These are phyloP conservation scores for Globisporangium iwayamae DNA, from an alignment of 352 stramenopile species.

Conservation along the genomic window DNA sequence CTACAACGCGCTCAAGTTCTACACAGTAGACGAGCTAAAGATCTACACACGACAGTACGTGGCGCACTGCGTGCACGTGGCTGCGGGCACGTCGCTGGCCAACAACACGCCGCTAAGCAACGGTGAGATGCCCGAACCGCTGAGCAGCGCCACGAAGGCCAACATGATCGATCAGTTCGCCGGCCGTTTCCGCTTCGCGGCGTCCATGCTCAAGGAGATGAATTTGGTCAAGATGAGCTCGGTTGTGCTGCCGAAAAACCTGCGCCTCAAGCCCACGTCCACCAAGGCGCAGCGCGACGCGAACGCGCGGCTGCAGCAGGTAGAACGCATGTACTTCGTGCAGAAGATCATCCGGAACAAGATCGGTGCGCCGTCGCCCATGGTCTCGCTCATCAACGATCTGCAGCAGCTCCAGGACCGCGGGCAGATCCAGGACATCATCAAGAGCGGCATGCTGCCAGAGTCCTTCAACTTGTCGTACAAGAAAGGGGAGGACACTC, in stretches of 20 bases:
- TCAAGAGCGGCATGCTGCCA: conserved; percentile 30
- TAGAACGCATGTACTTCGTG: conserved; percentile 72
- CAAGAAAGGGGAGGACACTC: background rate
- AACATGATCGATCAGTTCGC: conserved; percentile 35
- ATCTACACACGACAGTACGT: conserved; percentile 50
- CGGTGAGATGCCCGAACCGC: conserved; percentile 15
- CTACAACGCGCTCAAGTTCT: conserved; percentile 29
- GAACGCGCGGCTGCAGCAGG: conserved; percentile 50
- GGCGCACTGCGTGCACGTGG: conserved; percentile 43
- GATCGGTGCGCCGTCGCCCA: conserved; percentile 15
- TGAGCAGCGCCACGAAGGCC: conserved; percentile 16
- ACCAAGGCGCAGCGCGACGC: conserved; percentile 39
- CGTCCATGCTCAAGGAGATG: conserved; percentile 46
- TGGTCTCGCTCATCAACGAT: conserved; percentile 33
- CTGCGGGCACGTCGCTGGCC: conserved; percentile 25
- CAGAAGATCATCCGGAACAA: conserved; percentile 23
- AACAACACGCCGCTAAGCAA: conserved; percentile 11
- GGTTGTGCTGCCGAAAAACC: conserved; percentile 19
- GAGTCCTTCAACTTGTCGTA: background rate
- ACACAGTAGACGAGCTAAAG: conserved; percentile 39
- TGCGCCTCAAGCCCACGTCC: conserved; percentile 14
- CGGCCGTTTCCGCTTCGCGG: conserved; percentile 42
- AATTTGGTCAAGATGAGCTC: conserved; percentile 19
- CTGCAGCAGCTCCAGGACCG: conserved; percentile 34
- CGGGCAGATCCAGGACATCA: conserved; percentile 30